A percentile compares a stretch with the other conserved stretches of the same genome.
These are phyloP conservation scores for Diutina mesorugosa DNA, from an alignment of 1,139 yeast genomes.

Conservation along the genomic window DNA sequence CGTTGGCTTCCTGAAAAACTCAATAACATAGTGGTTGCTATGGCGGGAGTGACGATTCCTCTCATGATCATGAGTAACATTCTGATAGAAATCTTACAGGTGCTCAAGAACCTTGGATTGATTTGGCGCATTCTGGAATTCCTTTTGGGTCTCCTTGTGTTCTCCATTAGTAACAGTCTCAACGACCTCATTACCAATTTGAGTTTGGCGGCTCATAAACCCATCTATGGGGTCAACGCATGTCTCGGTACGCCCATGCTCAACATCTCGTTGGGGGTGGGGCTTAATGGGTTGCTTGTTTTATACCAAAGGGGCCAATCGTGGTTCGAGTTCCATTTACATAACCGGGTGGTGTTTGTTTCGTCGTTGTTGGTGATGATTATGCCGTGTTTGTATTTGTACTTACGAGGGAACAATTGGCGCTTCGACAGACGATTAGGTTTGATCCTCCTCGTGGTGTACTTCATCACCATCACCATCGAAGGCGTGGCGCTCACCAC, in stretches of 20 bases:
- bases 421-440: background rate
- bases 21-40: conserved; percentile 7
- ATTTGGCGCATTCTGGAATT: conserved; percentile 26
- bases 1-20: background rate
- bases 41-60: conserved; percentile 16
- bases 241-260: conserved; percentile 32
- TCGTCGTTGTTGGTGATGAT: background rate
- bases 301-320: background rate
- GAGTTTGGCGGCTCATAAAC: conserved; percentile 22
- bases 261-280: conserved; percentile 25
- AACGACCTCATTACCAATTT: conserved; percentile 30
- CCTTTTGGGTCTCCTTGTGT: conserved; percentile 25
- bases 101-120: conserved; percentile 25
- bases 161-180: conserved; percentile 26
- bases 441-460: background rate
- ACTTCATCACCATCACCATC: background rate
- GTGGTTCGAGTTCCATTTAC: background rate
- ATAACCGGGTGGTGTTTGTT: background rate
- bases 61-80: conserved; percentile 17
- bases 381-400: background rate
- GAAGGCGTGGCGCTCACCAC: background rate
- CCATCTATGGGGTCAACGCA: conserved; percentile 26
- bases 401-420: background rate
- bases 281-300: conserved; percentile 17
- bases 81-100: conserved; percentile 15